phyloP scores from a whole-genome alignment of 2,329 filamentous ascomycete genomes.

The Talaromyces sp. region DNA sequence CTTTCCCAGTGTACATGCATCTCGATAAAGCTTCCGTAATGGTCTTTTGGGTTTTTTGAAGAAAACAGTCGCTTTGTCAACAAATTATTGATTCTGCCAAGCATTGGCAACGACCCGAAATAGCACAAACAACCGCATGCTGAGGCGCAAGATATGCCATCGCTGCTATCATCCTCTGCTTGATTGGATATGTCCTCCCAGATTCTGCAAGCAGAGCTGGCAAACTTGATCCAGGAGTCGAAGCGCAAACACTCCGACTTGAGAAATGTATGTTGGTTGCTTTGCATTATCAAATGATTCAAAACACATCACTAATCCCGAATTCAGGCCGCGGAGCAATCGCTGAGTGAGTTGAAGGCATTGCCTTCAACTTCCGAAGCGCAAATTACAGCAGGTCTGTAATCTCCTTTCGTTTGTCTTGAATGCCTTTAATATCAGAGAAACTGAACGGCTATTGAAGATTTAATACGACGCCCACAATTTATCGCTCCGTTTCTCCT shows the following conservation, averaged over 20 bases:
- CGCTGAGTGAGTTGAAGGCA: constrained; percentile 78
- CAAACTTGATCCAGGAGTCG: constrained; percentile 88
- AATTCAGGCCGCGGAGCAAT: constrained; percentile 79
- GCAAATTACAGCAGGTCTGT: constrained; percentile 64
- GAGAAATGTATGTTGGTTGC: constrained; percentile 51
- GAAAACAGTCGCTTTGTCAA: neutral
- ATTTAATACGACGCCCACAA: constrained; percentile 72
- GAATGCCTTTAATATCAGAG: neutral
- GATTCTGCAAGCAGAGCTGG: constrained; percentile 80
- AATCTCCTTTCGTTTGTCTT: neutral
- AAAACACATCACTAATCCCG: constrained; percentile 19
- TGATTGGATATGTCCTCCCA: constrained; percentile 73
- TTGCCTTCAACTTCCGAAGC: constrained; percentile 70
- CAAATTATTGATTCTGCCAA: constrained; percentile 3
- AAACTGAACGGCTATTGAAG: constrained; percentile 42
- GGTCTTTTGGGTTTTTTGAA: neutral
- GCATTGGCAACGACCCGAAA: constrained; percentile 2
- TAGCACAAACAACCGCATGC: constrained; percentile 5
- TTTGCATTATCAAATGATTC: neutral
- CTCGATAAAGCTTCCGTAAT: neutral
- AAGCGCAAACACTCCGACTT: constrained; percentile 92
- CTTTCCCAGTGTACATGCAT: neutral
- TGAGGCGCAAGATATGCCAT: constrained; percentile 8
- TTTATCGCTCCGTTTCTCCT: constrained; percentile 94
- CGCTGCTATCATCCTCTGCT: constrained; percentile 18